These are phyloP conservation scores for thale cress (Arabidopsis thaliana) DNA, from an alignment of 345 rosid genomes.

Conservation along the genomic window TAIR10.1 NC_003076.8:20463501-20464000, in stretches of 20 bases:
- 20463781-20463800: not conserved
- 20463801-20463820: not conserved
- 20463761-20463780: not conserved
- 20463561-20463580: not conserved
- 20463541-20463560: not conserved
- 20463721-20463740: constrained; percentile 13
- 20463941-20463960: not conserved
- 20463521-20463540: not conserved
- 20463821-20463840: constrained; percentile 9
- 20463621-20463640: not conserved
- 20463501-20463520: not conserved
- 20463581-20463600: not conserved
- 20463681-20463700: constrained; percentile 19
- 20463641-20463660: not conserved
- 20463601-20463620: not conserved
- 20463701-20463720: constrained; percentile 25
- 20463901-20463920: not conserved
- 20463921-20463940: not conserved
- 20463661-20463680: not conserved
- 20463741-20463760: constrained; percentile 36
- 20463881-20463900: not conserved
- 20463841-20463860: constrained; percentile 24
- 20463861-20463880: constrained; percentile 2
- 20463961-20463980: not conserved
- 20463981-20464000: too few relatives aligned